Evolutionary conservation across 2,329 filamentous ascomycete genomes (phyloP), one percentile per base, ranked within the genome.

Genomic region (Colletotrichum endophyticum): DNA sequence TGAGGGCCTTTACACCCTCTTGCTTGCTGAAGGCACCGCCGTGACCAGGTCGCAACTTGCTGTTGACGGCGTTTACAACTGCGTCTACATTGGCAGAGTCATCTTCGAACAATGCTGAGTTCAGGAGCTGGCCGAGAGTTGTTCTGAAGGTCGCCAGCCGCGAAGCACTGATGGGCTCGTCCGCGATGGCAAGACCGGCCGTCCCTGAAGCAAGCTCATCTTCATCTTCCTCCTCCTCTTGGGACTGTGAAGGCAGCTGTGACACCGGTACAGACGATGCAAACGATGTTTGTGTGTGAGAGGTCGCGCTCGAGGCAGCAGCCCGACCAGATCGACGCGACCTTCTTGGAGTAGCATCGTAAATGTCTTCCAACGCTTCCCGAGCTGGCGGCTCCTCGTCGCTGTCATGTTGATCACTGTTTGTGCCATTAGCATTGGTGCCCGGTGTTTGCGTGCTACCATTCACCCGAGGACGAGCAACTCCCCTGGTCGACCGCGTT

Each of bases 251-350:
- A 57, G 87, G 85, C 57, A 92, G 89, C 80, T 96, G 95, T 11
- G 95, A 98, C 13, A 92, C 92, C 3, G 95, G 95, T 70, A 93
- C 89, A 2, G 95, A 98, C 1, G 95, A 98, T 15, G 95, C 95
- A 81, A 95, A 93, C 19, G 94, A 96, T 6, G 90, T 90, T 79
- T 88, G 87, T 2, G 82, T 88, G 80, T 86, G 87, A 22, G 84
- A 85, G 28, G 81, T 82, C 44, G 82, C 82, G 64, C 86, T 85
- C 30, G 84, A 83, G 19, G 86, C 84, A 66, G 85, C 81, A 63
- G 81, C 80, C 27, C 80, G 81, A 32, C 73, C 70, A 27, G 36
- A 64, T 59, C 87, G 85, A 66, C 82, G 85, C 5, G 86, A 86
- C 56, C 85, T 87, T 39, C 87, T 87, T 2, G 87, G 86, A 39